Evolutionary conservation across 2,329 filamentous ascomycete species (phyloP), one percentile per base, ranked within the genome.

Genomic region (Fusarium staphyleae): DNA sequence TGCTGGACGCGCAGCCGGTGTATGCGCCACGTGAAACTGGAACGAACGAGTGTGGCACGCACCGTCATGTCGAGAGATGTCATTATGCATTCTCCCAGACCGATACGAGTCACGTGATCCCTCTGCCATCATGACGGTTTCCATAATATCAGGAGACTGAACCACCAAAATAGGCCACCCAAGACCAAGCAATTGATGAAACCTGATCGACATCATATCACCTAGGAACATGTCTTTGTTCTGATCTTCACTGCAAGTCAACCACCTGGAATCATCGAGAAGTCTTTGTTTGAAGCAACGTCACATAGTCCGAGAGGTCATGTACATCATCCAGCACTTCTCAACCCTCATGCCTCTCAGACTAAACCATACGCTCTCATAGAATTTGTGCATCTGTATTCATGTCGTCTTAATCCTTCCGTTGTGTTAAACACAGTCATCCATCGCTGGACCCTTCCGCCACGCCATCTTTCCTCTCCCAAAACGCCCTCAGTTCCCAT

Each of bases 351-450:
- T 36, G 32, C 26, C 35, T 29, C 37, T 40, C 15, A 18, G 26
- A 28, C 35, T 28, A 34, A 33, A 16, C 16, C 22, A 33, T 15
- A 15, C 36, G 39, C 48, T 30, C 41, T 59, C 54, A 61, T 62
- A 44, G 49, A 48, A 44, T 36, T 53, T 57, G 46, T 65, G 61
- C 59, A 63, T 66, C 59, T 57, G 48, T 64, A 57, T 65, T 65
- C 62, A 44, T 65, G 46, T 52, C 50, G 28, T 57, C 57, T 49
- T 47, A 24, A 30, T 46, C 41, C 46, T 19, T 36, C 33, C 39
- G 36, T 34, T 37, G 22, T 39, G 39, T 46, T 24, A 37, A 55
- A 40, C 37, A 14, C 51, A 47, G 29, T 15, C 48, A 50, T 55
- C 40, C 54, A 60, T 63, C 46, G 43, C 35, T 44, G 28, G 41